Percentiles rank a stretch among this genome's conserved stretches.
These are phyloP conservation scores for Jamesozyma spencerorum DNA, from an alignment of 805 yeast genomes.

Conservation along the genomic window DNA sequence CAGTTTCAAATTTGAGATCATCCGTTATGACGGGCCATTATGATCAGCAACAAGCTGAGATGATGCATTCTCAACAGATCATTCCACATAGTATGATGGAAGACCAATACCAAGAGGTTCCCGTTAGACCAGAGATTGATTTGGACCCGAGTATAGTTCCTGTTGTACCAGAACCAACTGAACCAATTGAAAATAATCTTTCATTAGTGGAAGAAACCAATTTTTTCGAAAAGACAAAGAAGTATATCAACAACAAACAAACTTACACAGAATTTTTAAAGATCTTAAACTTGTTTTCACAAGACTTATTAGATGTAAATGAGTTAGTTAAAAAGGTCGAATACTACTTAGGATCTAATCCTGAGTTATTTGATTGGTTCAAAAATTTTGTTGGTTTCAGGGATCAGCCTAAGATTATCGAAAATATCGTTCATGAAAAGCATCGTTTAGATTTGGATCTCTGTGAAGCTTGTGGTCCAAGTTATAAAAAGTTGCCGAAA, in stretches of 20 bases:
- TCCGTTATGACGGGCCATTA: constrained; percentile 2
- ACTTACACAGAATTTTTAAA: constrained; percentile 89
- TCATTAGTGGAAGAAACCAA: constrained; percentile 74
- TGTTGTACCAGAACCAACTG: constrained; percentile 77
- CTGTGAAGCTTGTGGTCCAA: constrained; percentile 93
- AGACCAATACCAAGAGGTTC: constrained; percentile 13
- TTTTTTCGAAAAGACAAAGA: constrained; percentile 88
- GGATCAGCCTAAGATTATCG: constrained; percentile 77
- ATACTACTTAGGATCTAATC: constrained; percentile 71
- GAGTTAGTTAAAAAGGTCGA: constrained; percentile 78
- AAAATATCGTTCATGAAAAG: constrained; percentile 76
- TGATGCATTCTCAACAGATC: constrained; percentile 11
- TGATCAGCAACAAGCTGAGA: constrained; percentile 9
- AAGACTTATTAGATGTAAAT: constrained; percentile 76
- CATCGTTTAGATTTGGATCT: constrained; percentile 82
- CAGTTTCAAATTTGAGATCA: constrained; percentile 31
- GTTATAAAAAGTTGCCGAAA: constrained; percentile 86
- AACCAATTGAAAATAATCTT: constrained; percentile 43
- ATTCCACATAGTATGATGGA: constrained; percentile 4
- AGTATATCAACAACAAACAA: constrained; percentile 78
- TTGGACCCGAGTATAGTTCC: constrained; percentile 67
- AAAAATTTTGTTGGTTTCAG: constrained; percentile 83
- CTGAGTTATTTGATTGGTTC: constrained; percentile 84
- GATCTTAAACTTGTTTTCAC: constrained; percentile 76
- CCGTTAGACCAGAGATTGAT: constrained; percentile 35